phyloP scores from a whole-genome alignment of 257 asterid species.

The Leonotis leonurus region DNA sequence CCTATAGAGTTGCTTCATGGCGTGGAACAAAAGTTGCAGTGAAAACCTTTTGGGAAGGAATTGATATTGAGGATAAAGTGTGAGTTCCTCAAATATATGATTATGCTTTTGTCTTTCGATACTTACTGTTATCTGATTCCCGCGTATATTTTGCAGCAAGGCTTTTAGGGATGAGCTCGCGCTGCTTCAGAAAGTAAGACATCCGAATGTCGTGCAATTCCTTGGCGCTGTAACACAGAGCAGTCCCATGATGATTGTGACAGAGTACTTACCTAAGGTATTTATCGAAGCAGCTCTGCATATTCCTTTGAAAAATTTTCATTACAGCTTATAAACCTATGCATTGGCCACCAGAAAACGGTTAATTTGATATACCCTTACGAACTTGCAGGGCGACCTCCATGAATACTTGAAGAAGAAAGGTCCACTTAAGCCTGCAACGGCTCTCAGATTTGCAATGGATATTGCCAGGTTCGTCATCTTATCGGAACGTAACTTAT shows the following conservation, averaged over 20 bases:
- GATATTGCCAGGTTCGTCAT: slow-evolving; percentile 81
- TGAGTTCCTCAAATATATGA: slow-evolving; percentile 35
- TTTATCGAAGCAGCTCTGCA: background rate
- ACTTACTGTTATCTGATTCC: background rate
- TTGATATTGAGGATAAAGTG: slow-evolving; percentile 83
- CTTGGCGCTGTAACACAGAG: slow-evolving; percentile 98
- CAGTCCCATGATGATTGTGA: slow-evolving; percentile 99
- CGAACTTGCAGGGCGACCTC: slow-evolving; percentile 68
- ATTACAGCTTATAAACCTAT: background rate
- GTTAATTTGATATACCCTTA: slow-evolving; percentile 2
- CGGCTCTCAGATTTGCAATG: slow-evolving; percentile 86
- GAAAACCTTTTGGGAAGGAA: slow-evolving; percentile 72
- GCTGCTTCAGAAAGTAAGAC: slow-evolving; percentile 85
- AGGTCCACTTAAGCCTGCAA: slow-evolving; percentile 76
- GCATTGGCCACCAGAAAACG: too few species aligned
- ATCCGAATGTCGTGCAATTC: slow-evolving; percentile 95
- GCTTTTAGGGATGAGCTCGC: slow-evolving; percentile 90
- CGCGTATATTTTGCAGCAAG: slow-evolving; percentile 36
- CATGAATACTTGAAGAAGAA: slow-evolving; percentile 52
- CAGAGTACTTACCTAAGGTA: slow-evolving; percentile 93
- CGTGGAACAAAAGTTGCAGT: slow-evolving; percentile 92
- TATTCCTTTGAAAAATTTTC: background rate
- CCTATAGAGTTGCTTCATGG: slow-evolving; percentile 74
- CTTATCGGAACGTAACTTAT: background rate
- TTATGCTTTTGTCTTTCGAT: slow-evolving; percentile 10